Evolutionary conservation across 768 basidiomycete genomes (phyloP).

Genomic region (Podaxis sp.): DNA sequence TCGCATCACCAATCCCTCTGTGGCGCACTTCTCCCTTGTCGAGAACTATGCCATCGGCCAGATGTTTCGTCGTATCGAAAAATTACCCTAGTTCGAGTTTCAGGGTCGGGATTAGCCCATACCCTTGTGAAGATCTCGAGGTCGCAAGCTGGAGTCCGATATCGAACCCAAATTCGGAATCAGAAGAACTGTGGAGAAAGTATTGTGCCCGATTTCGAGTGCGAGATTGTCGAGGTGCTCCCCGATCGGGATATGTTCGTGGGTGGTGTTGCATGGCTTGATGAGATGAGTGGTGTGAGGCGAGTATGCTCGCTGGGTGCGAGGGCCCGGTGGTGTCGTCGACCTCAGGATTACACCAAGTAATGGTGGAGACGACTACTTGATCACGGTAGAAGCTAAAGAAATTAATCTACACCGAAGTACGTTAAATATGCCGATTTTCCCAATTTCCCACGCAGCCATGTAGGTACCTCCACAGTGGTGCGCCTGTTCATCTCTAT

Average conservation of each 20-base stretch:
- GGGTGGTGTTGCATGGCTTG: conserved; percentile 54
- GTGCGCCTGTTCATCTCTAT: background rate
- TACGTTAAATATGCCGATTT: too few species aligned
- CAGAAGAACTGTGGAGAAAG: conserved; percentile 45
- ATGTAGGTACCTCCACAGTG: conserved; percentile 41
- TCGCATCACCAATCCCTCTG: conserved; percentile 52
- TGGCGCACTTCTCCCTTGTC: conserved; percentile 62
- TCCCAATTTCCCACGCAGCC: conserved; percentile 67
- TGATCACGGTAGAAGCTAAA: background rate
- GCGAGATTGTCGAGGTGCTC: conserved; percentile 71
- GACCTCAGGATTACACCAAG: too few species aligned
- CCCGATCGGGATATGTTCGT: conserved; percentile 67
- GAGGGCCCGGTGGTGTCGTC: too few species aligned
- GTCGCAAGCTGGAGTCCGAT: background rate
- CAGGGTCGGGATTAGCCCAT: conserved; percentile 47
- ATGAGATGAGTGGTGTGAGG: conserved; percentile 18
- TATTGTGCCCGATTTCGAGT: conserved; percentile 62
- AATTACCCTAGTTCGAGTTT: conserved; percentile 59
- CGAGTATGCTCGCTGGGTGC: too few species aligned
- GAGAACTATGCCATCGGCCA: conserved; percentile 71
- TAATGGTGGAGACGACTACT: too few species aligned
- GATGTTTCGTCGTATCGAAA: conserved; percentile 56
- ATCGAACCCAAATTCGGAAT: background rate
- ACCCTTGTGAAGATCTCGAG: conserved; percentile 6
- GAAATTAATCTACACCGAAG: conserved; percentile 37